Evolutionary conservation across 2,329 filamentous ascomycete species (phyloP).

Genomic region (Juglanconis sp.): DNA sequence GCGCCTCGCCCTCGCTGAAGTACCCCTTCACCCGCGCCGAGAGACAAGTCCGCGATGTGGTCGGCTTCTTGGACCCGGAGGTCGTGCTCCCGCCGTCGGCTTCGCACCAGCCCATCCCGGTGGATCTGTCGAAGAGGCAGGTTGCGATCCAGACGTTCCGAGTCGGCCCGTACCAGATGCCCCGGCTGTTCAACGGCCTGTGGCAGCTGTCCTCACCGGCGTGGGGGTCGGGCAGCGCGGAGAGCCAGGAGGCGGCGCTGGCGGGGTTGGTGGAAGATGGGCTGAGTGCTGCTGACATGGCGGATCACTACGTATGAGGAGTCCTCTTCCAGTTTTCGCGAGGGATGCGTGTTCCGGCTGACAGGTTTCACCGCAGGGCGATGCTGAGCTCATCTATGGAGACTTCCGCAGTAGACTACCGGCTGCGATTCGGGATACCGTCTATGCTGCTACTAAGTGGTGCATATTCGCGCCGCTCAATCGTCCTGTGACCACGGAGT

Average conservation of each 20-base stretch:
- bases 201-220: constrained; percentile 31
- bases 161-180: constrained; percentile 21
- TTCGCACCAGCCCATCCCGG: background rate
- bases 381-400: constrained; percentile 33
- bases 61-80: constrained; percentile 25
- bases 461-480: constrained; percentile 29
- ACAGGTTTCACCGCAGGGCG: constrained; percentile 29
- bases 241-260: constrained; percentile 27
- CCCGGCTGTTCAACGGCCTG: constrained; percentile 28
- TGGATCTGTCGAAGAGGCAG: background rate
- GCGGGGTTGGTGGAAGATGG: constrained; percentile 14
- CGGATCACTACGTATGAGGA: background rate
- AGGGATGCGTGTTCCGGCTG: background rate
- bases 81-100: background rate
- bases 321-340: background rate
- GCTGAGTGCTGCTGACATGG: background rate
- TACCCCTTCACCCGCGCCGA: constrained; percentile 28
- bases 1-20: background rate
- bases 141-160: constrained; percentile 22
- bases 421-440: constrained; percentile 17
- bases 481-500: constrained; percentile 24
- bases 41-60: constrained; percentile 30
- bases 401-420: constrained; percentile 28
- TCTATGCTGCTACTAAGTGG: constrained; percentile 34
- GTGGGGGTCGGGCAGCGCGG: constrained; percentile 26